Conservation (phyloP, 2,329 filamentous ascomycete genomes). For the Penicillium sp. region DNA sequence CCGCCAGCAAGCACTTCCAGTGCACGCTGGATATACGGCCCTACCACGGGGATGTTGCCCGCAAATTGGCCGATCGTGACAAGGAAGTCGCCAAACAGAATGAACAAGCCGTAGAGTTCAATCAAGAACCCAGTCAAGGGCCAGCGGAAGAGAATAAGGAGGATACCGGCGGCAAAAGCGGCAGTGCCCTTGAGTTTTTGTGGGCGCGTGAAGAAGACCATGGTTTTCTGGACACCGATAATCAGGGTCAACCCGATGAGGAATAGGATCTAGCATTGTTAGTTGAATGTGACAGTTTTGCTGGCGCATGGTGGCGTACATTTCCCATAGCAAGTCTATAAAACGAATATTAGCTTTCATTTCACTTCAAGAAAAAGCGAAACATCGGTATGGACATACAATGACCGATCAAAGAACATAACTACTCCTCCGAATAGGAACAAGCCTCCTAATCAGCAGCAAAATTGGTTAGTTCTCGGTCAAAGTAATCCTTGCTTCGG, state of each 20-base stretch:
- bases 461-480: constrained; percentile 15
- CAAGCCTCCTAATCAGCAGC: constrained; percentile 67
- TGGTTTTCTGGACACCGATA: constrained; percentile 86
- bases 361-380: not conserved
- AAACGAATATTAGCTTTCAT: constrained; percentile 2
- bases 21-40: constrained; percentile 74
- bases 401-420: constrained; percentile 95
- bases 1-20: constrained; percentile 70
- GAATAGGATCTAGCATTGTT: constrained; percentile 75
- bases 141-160: constrained; percentile 86
- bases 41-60: constrained; percentile 77
- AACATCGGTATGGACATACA: constrained; percentile 56
- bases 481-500: not conserved
- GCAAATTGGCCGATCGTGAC: constrained; percentile 88
- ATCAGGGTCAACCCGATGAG: constrained; percentile 94
- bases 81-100: constrained; percentile 94
- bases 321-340: constrained; percentile 94
- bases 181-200: constrained; percentile 90
- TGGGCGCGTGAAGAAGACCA: constrained; percentile 88
- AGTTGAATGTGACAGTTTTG: constrained; percentile 3
- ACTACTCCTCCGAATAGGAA: constrained; percentile 93
- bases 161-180: constrained; percentile 79
- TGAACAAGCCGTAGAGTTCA: constrained; percentile 87
- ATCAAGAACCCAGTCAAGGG: constrained; percentile 85
- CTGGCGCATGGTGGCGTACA: constrained; percentile 48